Evolutionary conservation across 176 grass and related monocot genomes (phyloP).

Genomic region (Lolium multiflorum): DNA sequence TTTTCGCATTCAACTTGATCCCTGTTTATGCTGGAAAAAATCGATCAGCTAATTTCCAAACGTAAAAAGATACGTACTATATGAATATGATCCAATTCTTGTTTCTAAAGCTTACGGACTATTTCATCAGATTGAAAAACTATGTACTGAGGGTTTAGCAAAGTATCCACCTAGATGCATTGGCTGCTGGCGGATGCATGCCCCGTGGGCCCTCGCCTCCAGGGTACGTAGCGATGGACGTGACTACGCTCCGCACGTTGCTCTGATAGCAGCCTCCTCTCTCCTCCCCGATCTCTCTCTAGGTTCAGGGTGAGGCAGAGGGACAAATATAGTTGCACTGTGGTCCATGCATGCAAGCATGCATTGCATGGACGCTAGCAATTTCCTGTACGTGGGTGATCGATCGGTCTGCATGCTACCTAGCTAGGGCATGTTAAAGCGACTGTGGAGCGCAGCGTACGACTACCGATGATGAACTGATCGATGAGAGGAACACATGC

Average conservation of each 20-base stretch:
- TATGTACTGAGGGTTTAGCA: no score
- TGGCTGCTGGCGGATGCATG: background rate
- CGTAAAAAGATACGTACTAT: no score
- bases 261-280: background rate
- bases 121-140: no score
- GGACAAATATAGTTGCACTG: constrained; percentile 35
- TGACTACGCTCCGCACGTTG: constrained; percentile 42
- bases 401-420: background rate
- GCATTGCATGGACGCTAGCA: background rate
- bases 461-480: constrained; percentile 12
- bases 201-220: constrained; percentile 1
- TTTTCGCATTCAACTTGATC: no score
- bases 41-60: no score
- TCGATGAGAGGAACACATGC: constrained; percentile 12
- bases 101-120: no score
- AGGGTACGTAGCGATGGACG: background rate
- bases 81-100: no score
- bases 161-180: no score
- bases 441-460: constrained; percentile 21
- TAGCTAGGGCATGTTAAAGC: constrained; percentile 14
- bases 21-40: no score
- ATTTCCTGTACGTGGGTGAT: constrained; percentile 28
- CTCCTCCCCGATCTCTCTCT: background rate
- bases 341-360: constrained; percentile 14
- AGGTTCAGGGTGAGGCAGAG: background rate